Conservation (phyloP, 345 rosid genomes). For the Viola odorata region DNA sequence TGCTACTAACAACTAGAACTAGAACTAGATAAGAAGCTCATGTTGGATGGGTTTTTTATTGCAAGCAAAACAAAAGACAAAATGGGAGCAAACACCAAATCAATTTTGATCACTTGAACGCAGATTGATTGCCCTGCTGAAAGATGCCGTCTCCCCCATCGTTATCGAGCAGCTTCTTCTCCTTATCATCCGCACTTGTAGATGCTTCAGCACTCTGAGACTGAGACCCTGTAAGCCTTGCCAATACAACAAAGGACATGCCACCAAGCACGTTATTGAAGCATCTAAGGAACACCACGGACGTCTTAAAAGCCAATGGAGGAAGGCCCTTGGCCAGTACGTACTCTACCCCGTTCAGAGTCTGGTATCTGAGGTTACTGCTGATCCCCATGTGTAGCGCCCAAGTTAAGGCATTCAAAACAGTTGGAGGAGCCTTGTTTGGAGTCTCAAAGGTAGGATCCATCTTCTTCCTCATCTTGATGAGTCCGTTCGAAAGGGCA, state of each 20-base stretch:
- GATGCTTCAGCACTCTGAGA: slow-evolving; percentile 53
- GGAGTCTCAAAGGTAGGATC: slow-evolving; percentile 85
- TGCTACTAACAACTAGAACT: too few relatives aligned
- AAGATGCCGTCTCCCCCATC: neutral
- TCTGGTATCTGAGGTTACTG: slow-evolving; percentile 87
- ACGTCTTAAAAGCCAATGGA: slow-evolving; percentile 61
- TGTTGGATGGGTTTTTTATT: too few relatives aligned
- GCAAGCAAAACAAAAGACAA: neutral
- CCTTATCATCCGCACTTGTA: neutral
- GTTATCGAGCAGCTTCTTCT: slow-evolving; percentile 14
- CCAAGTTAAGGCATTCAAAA: slow-evolving; percentile 85
- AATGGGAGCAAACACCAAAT: neutral
- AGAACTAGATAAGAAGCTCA: too few relatives aligned
- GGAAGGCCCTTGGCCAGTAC: slow-evolving; percentile 56
- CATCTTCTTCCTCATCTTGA: slow-evolving; percentile 88
- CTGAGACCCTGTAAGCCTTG: slow-evolving; percentile 94
- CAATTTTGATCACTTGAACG: slow-evolving; percentile 4
- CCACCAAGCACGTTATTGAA: slow-evolving; percentile 84
- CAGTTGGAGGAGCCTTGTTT: slow-evolving; percentile 81
- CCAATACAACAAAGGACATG: slow-evolving; percentile 80
- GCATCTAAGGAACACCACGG: slow-evolving; percentile 78
- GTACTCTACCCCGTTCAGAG: slow-evolving; percentile 77
- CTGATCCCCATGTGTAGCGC: slow-evolving; percentile 90
- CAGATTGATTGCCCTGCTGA: slow-evolving; percentile 12
- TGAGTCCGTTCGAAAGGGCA: slow-evolving; percentile 68